Percentiles rank a stretch among this genome's conserved stretches.
These are phyloP conservation scores for Globisporangium irregulare DNA, from an alignment of 352 stramenopile species.

Conservation along the genomic window DNA sequence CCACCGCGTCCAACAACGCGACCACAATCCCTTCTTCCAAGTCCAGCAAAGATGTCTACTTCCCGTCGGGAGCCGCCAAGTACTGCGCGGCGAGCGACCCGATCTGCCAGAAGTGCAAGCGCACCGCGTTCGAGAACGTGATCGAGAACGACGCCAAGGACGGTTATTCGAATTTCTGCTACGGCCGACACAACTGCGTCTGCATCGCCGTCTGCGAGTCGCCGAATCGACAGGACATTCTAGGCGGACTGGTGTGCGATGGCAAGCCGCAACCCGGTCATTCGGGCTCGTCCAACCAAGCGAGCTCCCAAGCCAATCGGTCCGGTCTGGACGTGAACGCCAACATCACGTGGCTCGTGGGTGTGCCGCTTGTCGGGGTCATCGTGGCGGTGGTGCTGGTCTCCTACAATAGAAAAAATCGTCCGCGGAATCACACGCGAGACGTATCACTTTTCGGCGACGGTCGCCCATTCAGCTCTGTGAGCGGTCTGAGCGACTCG, in stretches of 20 bases:
- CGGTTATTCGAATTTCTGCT: conserved; percentile 32
- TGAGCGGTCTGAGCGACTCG: conserved; percentile 13
- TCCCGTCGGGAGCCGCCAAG: conserved; percentile 23
- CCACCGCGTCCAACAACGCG: conserved; percentile 10
- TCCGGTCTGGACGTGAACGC: conserved; percentile 23
- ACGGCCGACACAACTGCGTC: conserved; percentile 35
- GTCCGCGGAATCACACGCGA: conserved; percentile 17
- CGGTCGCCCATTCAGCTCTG: not conserved
- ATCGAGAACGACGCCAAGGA: conserved; percentile 39
- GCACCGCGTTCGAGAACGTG: conserved; percentile 33
- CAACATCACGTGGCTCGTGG: conserved; percentile 35
- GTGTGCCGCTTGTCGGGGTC: conserved; percentile 40
- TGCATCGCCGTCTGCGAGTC: conserved; percentile 47
- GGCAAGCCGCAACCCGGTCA: conserved; percentile 6
- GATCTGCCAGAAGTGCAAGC: conserved; percentile 31
- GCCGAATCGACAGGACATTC: conserved; percentile 20
- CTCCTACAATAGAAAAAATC: conserved; percentile 32
- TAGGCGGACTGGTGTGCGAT: conserved; percentile 31
- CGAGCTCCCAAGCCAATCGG: conserved; percentile 15
- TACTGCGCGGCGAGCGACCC: conserved; percentile 41
- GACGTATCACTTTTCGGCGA: conserved; percentile 21
- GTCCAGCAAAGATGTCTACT: conserved; percentile 20
- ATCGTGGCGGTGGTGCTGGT: conserved; percentile 37
- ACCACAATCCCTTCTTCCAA: conserved; percentile 13
- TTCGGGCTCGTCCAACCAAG: conserved; percentile 20